Conservation (phyloP, 176 grass and related monocot genomes). For the Otatea glauca region DNA sequence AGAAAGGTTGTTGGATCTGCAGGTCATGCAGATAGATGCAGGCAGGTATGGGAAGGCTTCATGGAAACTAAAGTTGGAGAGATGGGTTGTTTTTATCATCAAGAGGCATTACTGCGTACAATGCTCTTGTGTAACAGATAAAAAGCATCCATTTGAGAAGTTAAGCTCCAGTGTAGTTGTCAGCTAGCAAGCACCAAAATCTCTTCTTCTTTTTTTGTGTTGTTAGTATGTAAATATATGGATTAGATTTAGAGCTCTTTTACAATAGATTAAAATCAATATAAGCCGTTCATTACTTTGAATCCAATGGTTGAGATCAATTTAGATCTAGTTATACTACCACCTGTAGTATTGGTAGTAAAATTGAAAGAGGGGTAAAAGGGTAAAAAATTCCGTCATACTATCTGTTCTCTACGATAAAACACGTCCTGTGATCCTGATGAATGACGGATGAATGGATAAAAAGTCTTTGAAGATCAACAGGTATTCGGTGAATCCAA, state of each 20-base stretch:
- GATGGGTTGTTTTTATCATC: slow-evolving; percentile 42
- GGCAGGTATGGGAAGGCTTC: slow-evolving; percentile 35
- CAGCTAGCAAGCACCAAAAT: not conserved
- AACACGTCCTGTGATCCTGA: too few relatives aligned
- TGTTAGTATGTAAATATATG: not conserved
- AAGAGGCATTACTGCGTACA: not conserved
- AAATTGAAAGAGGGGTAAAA: too few relatives aligned
- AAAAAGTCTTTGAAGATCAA: too few relatives aligned
- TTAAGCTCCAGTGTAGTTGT: slow-evolving; percentile 1
- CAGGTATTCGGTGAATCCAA: too few relatives aligned
- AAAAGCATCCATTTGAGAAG: slow-evolving; percentile 20
- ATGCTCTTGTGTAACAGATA: slow-evolving; percentile 2
- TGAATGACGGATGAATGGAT: too few relatives aligned
- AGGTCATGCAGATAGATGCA: not conserved
- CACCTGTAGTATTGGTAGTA: too few relatives aligned
- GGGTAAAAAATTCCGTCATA: too few relatives aligned
- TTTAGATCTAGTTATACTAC: too few relatives aligned
- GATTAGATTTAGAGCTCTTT: not conserved
- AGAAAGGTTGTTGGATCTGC: slow-evolving; percentile 52
- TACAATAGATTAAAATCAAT: too few relatives aligned
- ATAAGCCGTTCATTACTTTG: too few relatives aligned
- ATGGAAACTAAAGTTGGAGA: slow-evolving; percentile 19
- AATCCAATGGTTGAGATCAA: too few relatives aligned
- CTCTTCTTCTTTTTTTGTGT: not conserved
- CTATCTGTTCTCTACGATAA: too few relatives aligned